Conservation (phyloP, 495 filamentous ascomycete genomes). For the Tuber indicum region DNA sequence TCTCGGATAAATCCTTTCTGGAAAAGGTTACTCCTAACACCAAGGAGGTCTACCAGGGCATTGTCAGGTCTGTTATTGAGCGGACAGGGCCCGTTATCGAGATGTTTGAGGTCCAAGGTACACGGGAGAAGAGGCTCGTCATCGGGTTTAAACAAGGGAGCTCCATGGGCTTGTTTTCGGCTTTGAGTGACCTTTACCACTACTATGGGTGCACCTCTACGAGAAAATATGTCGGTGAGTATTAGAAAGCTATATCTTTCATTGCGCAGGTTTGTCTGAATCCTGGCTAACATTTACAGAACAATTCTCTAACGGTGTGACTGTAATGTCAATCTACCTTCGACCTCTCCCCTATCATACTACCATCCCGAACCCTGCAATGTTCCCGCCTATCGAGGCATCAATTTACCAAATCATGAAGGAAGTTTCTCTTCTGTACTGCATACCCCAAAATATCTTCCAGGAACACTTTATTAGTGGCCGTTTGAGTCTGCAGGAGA, state of each 20-base stretch:
- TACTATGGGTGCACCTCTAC: conserved; percentile 96
- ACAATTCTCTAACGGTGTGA: conserved; percentile 97
- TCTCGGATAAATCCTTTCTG: conserved; percentile 88
- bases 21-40: conserved; percentile 95
- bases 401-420: conserved; percentile 99
- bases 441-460: conserved; percentile 93
- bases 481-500: conserved; percentile 85
- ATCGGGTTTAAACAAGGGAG: conserved; percentile 90
- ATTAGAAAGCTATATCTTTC: neutral
- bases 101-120: conserved; percentile 89
- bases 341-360: conserved; percentile 57
- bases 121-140: conserved; percentile 83
- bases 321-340: conserved; percentile 90
- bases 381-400: conserved; percentile 74
- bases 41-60: conserved; percentile 85
- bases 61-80: conserved; percentile 74
- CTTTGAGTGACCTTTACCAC: conserved; percentile 92
- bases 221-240: conserved; percentile 70
- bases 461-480: conserved; percentile 84
- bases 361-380: conserved; percentile 45
- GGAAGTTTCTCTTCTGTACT: conserved; percentile 93
- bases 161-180: conserved; percentile 89
- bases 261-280: neutral
- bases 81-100: conserved; percentile 92
- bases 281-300: conserved; percentile 47